Base-by-base conservation (phyloP, 306 rosid species). In the Arachis hypogaea region DNA sequence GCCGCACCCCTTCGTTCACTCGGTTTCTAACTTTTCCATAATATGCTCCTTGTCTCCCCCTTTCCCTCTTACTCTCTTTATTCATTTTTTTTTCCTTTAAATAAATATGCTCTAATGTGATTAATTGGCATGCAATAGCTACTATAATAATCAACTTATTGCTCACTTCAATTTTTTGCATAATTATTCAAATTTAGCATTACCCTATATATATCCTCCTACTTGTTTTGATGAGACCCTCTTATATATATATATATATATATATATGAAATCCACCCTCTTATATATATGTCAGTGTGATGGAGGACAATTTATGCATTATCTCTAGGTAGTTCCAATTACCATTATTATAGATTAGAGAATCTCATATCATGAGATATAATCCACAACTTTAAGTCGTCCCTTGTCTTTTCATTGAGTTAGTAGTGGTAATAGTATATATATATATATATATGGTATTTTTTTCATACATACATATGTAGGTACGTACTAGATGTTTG, bases 11-110 rank as follows among this genome's bases (percentile, higher is more conserved):
- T 81, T 81, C 67, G 56, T 59, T 83, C 86, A 80, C 82, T 85
- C 57, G 40, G 64, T 75, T 83, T 72, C 72, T 62, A 56, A 58
- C 82, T 84, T 88, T 88, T 88, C 82, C 88, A 66, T 81, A 86
- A 83, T 88, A 83, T 90, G 89, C 93, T 83, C 78, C 73, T 60
- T 86, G 93, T 88, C 91, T 63, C 77, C 80, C 80, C 75, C 66
- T 84, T 84, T 77, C 69, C 82, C 84, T 87, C 87, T 72, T 11
- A 41, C 81, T 67, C 81, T 67, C 69, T 61, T 77, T 51, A 78
- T 86, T 76, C 82, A 73, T 70, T 11, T 33, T 2, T 2, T 22
- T 22, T 22, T 22, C 28, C 28, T 22, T 2, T 33, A 33, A 33
- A 78, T 69, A 18, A 76, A 73, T 82, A 80, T 78, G 63, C 22